Percentiles rank a stretch among this genome's conserved stretches.
Evolutionary conservation across 2,329 filamentous ascomycete species (phyloP).

Genomic region (Fusarium newnesense): DNA sequence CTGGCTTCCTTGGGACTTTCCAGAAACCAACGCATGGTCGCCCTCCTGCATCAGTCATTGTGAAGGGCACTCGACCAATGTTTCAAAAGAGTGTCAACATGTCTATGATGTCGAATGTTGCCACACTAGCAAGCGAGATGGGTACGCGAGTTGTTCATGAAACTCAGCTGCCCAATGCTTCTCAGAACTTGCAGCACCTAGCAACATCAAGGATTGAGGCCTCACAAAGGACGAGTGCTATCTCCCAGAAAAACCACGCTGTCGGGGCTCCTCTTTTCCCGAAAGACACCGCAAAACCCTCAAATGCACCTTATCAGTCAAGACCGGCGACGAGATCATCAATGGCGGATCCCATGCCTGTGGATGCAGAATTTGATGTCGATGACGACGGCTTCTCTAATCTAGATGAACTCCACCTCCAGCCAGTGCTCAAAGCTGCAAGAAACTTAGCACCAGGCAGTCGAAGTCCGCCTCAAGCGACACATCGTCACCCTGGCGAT

Average conservation of each 20-base stretch:
- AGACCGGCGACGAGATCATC: neutral
- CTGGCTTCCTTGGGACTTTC: constrained; percentile 48
- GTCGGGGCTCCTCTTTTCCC: constrained; percentile 38
- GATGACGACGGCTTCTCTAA: constrained; percentile 46
- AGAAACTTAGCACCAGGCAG: neutral
- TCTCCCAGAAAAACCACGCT: constrained; percentile 40
- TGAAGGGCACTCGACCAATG: constrained; percentile 57
- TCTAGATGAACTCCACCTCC: constrained; percentile 44
- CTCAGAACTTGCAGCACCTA: constrained; percentile 34
- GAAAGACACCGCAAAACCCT: constrained; percentile 28
- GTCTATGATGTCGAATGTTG: constrained; percentile 48
- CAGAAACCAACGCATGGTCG: constrained; percentile 21
- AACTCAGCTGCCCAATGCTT: constrained; percentile 55
- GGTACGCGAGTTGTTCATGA: constrained; percentile 62
- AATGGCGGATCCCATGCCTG: neutral
- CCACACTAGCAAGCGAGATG: constrained; percentile 44
- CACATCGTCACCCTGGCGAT: constrained; percentile 40
- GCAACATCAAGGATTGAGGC: constrained; percentile 25
- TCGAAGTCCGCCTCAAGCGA: constrained; percentile 29
- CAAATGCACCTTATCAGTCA: constrained; percentile 1
- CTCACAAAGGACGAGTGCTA: constrained; percentile 32
- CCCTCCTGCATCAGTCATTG: constrained; percentile 43
- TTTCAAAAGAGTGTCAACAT: constrained; percentile 45
- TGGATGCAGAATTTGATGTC: constrained; percentile 35
- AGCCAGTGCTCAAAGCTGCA: neutral